Base-by-base conservation (phyloP, 768 basidiomycete genomes). In the Russula sp. region DNA sequence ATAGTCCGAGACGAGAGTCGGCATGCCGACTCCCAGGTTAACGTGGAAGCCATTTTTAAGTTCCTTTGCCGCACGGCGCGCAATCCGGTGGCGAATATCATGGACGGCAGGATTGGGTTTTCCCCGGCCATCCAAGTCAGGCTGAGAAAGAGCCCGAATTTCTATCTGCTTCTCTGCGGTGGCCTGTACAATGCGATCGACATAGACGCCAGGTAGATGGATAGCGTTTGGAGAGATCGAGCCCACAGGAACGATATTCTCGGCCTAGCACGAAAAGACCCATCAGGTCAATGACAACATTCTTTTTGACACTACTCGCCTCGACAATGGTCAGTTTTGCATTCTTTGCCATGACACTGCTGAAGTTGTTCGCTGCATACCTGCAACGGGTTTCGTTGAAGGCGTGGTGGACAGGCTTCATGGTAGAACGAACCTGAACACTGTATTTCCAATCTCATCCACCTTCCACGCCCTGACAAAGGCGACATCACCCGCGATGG, bases 401-500 rank as follows among this genome's bases (percentile, higher is more conserved):
- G 39, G 32, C 10, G 41, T 45, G 49, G 60, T 8, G 16, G 55
- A 16, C 16, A 32, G 35, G 18, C 43, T 39, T 14, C 10, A 25
- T 11, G 34, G 29, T 18, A 29, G 20, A 54, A 39, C 77, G 59
- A 68, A 90, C 88, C 92, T 81, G 79, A 97, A 97, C 45, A 94
- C 84, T 67, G 87, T 88, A 73, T 97, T 97, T 2, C 93, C 93
- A 46, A 85, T 81, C 71, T 92, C 91, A 66, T 97, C 93, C 14
- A 84, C 94, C 73, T 93, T 95, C 92, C 92, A 95, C 4, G 91
- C 94, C 48, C 85, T 79, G 49, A 97, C 77, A 71, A 97, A 86
- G 9, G 94, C 93, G 65, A 92, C 83, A 72, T 92, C 90, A 14
- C 87, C 90, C 16, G 81, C 75, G 63, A 93, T 82, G 8, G 90